Evolutionary conservation across 2,329 filamentous ascomycete genomes (phyloP), one percentile per base, ranked within the genome.

Genomic region (Pseudogymnoascus sp.): DNA sequence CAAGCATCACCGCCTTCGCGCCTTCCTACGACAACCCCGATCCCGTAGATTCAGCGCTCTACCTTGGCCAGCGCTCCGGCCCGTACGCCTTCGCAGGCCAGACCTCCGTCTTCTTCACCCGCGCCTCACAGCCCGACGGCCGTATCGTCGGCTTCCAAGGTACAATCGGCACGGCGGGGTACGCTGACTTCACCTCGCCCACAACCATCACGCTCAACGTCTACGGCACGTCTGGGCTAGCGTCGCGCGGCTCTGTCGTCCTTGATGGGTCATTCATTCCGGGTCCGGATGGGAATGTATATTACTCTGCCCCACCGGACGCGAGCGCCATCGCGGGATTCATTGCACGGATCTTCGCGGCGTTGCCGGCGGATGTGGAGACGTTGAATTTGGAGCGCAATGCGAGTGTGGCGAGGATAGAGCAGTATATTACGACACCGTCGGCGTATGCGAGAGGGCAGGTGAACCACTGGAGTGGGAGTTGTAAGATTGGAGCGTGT

Each of bases 191-290:
- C 64, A 74, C 61, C 1, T 65, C 67, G 33, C 72, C 73, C 58
- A 72, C 77, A 61, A 80, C 77, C 61, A 77, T 82, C 58, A 82
- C 79, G 0, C 71, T 82, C 18, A 82, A 82, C 67, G 69, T 82
- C 3, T 82, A 82, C 69, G 79, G 79, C 7, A 82, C 80, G 0
- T 81, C 79, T 0, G 80, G 80, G 0, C 71, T 82, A 19, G 72
- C 74, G 5, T 82, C 79, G 2, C 68, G 72, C 0, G 78, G 79
- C 1, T 71, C 72, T 3, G 78, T 81, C 3, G 66, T 72, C 5
- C 72, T 81, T 0, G 75, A 78, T 55, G 67, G 69, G 0, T 74
- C 74, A 0, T 77, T 76, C 63, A 68, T 74, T 4, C 74, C 78
- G 0, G 72, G 74, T 1, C 72, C 77, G 0, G 70, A 72, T 39